Evolutionary conservation across 1,139 yeast species (phyloP).

Genomic region (Kodamaea alishanica): DNA sequence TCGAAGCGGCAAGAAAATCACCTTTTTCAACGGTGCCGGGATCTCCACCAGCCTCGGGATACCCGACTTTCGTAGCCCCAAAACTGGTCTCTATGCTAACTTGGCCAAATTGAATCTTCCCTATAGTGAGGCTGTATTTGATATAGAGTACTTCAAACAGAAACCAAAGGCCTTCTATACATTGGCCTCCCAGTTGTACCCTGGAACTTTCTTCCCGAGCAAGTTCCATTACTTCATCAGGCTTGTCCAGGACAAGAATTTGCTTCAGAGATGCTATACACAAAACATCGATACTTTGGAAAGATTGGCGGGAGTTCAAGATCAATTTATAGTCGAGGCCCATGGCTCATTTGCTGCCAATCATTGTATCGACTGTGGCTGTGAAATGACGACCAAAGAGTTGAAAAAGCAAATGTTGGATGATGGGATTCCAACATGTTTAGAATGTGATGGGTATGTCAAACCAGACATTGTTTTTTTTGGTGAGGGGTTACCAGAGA

Average conservation of each 20-base stretch:
- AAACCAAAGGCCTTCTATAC: constrained; percentile 83
- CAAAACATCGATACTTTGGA: constrained; percentile 93
- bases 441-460: constrained; percentile 64
- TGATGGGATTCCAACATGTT: constrained; percentile 48
- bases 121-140: constrained; percentile 94
- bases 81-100: constrained; percentile 86
- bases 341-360: constrained; percentile 89
- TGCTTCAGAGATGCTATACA: constrained; percentile 70
- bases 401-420: constrained; percentile 43
- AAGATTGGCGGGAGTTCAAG: constrained; percentile 72
- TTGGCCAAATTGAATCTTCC: constrained; percentile 72
- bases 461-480: constrained; percentile 93
- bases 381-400: constrained; percentile 49
- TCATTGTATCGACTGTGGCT: constrained; percentile 74
- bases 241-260: constrained; percentile 59
- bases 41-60: constrained; percentile 90
- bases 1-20: constrained; percentile 24
- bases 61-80: constrained; percentile 91
- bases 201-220: constrained; percentile 84
- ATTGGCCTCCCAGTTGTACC: constrained; percentile 78
- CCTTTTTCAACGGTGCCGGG: constrained; percentile 83
- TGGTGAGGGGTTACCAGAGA: constrained; percentile 77
- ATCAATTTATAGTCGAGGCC: constrained; percentile 73
- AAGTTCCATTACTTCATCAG: constrained; percentile 70
- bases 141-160: constrained; percentile 70